Base-by-base conservation (phyloP, 2,329 filamentous ascomycete genomes). In the Fusarium mexicanum region DNA sequence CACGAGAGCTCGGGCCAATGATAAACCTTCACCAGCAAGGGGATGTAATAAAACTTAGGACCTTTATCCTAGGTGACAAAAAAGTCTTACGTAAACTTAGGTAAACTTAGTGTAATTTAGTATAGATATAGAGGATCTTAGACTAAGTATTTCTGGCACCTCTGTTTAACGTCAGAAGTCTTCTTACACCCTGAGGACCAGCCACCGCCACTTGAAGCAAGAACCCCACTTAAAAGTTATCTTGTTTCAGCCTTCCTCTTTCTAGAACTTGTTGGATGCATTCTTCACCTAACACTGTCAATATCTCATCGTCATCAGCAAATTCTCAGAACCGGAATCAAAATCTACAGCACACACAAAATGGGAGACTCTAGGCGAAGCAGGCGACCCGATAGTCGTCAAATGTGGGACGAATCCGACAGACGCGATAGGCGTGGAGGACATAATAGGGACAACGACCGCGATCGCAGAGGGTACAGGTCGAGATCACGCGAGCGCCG, bases 361-460 rank as follows among this genome's bases (percentile, higher is more conserved):
- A 84, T 84, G 80, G 77, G 73, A 55, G 83, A 84, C 69, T 69
- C 79, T 22, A 79, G 82, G 55, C 79, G 82, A 53, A 70, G 73
- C 33, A 79, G 81, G 59, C 80, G 83, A 51, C 80, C 80, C 31
- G 90, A 92, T 75, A 90, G 87, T 80, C 87, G 87, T 58, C 85
- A 88, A 60, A 90, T 90, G 86, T 90, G 89, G 88, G 90, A 92
- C 71, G 86, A 88, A 47, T 82, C 85, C 17, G 85, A 86, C 62
- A 83, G 84, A 24, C 82, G 81, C 61, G 80, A 81, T 61, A 81
- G 82, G 35, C 76, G 79, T 17, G 75, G 77, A 46, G 76, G 76
- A 22, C 71, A 75, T 59, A 76, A 80, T n/a, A 73, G 78, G 8
- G 79, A 80, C 54, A 75, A 78, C 46, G 79, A 81, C 57, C 76